These are phyloP conservation scores for Raphidocelis subcapitata DNA, from an alignment of 139 green algal species.

Conservation along the genomic window DNA sequence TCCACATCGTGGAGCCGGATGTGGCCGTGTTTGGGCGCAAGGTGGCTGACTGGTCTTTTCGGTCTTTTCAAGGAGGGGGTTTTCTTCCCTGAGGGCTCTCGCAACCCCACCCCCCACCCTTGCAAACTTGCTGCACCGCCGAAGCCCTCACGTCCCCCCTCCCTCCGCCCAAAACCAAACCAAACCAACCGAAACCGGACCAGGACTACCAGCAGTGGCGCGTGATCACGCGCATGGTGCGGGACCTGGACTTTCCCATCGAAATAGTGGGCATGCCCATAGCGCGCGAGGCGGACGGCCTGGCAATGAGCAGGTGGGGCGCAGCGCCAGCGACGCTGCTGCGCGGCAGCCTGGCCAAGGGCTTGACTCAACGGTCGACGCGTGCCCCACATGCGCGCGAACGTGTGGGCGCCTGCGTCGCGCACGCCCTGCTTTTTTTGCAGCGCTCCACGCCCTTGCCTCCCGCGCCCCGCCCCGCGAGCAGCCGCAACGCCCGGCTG, in stretches of 20 bases:
- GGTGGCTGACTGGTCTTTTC: no score
- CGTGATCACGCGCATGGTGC: conserved; percentile 83
- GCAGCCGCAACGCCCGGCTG: conserved; percentile 88
- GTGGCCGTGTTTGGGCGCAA: conserved; percentile 93
- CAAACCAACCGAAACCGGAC: no score
- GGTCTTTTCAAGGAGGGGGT: no score
- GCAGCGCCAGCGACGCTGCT: background rate
- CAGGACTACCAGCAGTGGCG: conserved; percentile 98
- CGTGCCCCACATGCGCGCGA: no score
- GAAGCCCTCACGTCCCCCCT: no score
- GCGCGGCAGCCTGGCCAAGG: background rate
- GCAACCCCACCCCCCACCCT: no score
- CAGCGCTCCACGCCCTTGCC: no score
- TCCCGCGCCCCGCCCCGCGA: background rate
- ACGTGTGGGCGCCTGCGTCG: no score
- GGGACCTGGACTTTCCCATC: conserved; percentile 91
- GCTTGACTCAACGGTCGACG: no score
- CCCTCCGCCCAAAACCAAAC: no score
- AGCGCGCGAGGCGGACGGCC: conserved; percentile 82
- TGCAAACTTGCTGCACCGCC: no score
- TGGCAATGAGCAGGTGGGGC: conserved; percentile 92
- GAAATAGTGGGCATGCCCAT: conserved; percentile 88
- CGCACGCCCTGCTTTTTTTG: background rate
- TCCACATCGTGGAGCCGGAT: conserved; percentile 96
- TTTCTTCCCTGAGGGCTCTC: no score